Base-by-base conservation (phyloP, 768 basidiomycete species). In the Austroboletus eburneus region DNA sequence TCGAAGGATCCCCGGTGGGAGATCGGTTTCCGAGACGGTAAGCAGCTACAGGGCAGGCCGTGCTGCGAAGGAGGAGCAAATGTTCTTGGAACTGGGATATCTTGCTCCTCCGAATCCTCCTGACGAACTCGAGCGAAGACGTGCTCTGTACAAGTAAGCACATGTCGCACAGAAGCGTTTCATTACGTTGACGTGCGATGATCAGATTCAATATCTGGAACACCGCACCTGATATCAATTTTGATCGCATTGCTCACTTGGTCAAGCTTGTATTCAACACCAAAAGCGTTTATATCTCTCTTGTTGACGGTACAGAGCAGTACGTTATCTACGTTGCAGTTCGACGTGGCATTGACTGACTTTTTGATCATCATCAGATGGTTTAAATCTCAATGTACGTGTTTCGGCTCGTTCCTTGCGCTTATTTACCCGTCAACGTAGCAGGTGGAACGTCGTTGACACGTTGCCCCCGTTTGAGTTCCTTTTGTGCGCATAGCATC, bases 181-280 rank as follows among this genome's bases (percentile, higher is more conserved):
- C 18, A 43, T 22, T 24, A 39, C 24, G 24, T 43, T 49, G 18
- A 56, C 42, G 27, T 39, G 14, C 23, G n/a, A n/a, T 13, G 10
- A 46, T 23, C 51, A 88, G 90, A 54, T 94, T 91, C 71, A 91
- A 92, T 56, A 87, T 96, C 40, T 84, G 91, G 78, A 81, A 88
- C 52, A 93, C 91, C 0, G 81, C 83, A 14, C 73, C 83, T 9
- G 94, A 97, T 63, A 72, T 80, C 51, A 94, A 95, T 62, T 96
- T 97, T 61, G 93, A 96, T 65, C 80, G 94, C 16, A 94, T 96
- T 54, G 89, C 85, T 14, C 91, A 95, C 63, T 77, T 97, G 22
- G 88, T 87, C 33, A 94, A 94, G 69, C 72, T 96, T 33, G 94
- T 97, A 7, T 97, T 97, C 67, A 87, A 78, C 58, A 88, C 92